Percentiles rank a stretch among this genome's conserved stretches.
These are phyloP conservation scores for Ogataea neopini DNA, from an alignment of 805 yeast genomes.

Conservation along the genomic window DNA sequence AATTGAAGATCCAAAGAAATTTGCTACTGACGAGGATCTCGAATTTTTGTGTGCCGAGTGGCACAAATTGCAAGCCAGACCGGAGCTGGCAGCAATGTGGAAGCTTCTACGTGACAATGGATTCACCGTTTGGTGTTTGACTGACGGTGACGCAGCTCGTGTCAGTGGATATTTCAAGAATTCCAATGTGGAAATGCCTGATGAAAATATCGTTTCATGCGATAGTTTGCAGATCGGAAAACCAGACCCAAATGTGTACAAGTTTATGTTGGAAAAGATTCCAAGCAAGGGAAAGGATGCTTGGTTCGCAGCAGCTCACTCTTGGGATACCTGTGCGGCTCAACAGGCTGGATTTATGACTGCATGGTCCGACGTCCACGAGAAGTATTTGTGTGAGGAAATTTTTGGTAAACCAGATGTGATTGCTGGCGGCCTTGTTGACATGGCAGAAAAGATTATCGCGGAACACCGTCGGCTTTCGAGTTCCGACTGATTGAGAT, in stretches of 20 bases:
- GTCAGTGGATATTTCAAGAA: slow-evolving; percentile 31
- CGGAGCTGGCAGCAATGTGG: slow-evolving; percentile 32
- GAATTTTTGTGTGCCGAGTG: slow-evolving; percentile 28
- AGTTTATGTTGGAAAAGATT: slow-evolving; percentile 29
- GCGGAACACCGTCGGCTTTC: slow-evolving; percentile 18
- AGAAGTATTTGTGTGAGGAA: slow-evolving; percentile 31
- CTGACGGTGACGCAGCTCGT: slow-evolving; percentile 32
- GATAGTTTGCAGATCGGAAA: slow-evolving; percentile 34
- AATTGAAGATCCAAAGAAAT: slow-evolving; percentile 28
- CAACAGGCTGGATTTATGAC: slow-evolving; percentile 33
- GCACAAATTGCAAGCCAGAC: slow-evolving; percentile 30
- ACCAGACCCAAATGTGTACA: slow-evolving; percentile 32
- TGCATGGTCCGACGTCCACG: slow-evolving; percentile 36
- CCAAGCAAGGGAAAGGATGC: slow-evolving; percentile 32
- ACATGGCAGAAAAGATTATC: slow-evolving; percentile 33
- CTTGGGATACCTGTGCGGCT: slow-evolving; percentile 38
- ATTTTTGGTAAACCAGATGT: slow-evolving; percentile 35
- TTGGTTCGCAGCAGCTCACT: slow-evolving; percentile 36
- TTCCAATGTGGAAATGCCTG: slow-evolving; percentile 31
- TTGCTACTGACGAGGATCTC: slow-evolving; percentile 32
- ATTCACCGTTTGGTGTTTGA: slow-evolving; percentile 34
- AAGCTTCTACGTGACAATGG: slow-evolving; percentile 32
- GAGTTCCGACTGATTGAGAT: neutral
- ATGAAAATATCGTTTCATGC: slow-evolving; percentile 32
- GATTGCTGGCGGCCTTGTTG: slow-evolving; percentile 31